These are phyloP conservation scores for Mycena polygramma DNA, from an alignment of 768 basidiomycete species.

Conservation along the genomic window DNA sequence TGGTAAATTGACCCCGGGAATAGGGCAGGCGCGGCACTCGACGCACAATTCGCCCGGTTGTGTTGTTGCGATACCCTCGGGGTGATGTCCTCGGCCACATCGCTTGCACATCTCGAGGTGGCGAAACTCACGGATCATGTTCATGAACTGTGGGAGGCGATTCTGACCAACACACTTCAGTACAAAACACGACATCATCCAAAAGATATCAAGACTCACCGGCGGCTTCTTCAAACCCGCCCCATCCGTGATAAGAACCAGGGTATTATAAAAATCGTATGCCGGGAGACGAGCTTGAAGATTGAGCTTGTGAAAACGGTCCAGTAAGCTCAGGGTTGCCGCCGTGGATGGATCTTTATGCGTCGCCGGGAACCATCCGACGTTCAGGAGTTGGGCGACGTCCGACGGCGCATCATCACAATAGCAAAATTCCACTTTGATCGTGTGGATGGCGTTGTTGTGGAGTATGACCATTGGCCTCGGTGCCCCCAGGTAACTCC, in stretches of 20 bases:
- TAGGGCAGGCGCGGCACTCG: constrained; percentile 28
- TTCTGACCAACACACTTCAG: constrained; percentile 4
- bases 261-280: constrained; percentile 38
- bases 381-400: constrained; percentile 34
- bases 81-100: constrained; percentile 25
- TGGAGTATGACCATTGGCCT: constrained; percentile 42
- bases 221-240: neutral
- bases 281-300: constrained; percentile 35
- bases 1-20: constrained; percentile 30
- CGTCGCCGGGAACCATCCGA: constrained; percentile 40
- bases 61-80: constrained; percentile 8
- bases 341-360: constrained; percentile 35
- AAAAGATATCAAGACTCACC: neutral
- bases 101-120: constrained; percentile 30
- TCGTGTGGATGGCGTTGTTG: constrained; percentile 7
- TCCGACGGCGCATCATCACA: neutral
- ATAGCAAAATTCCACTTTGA: neutral
- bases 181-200: neutral
- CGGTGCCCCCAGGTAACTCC: too few relatives aligned
- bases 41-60: constrained; percentile 11
- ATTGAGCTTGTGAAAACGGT: constrained; percentile 39
- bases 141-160: constrained; percentile 16
- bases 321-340: constrained; percentile 38
- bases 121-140: constrained; percentile 17
- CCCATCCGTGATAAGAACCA: constrained; percentile 17